These are phyloP conservation scores for Vitis vinifera DNA, from an alignment of 164 flowering plant genomes.

Conservation along the genomic window ASM3070453v1 NC_081823.1:7768001-7768500, in stretches of 20 bases:
- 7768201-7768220: constrained; percentile 41
- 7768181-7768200: constrained; percentile 38
- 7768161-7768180: constrained; percentile 34
- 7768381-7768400: constrained; percentile 48
- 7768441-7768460: constrained; percentile 85
- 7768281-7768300: constrained; percentile 52
- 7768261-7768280: constrained; percentile 58
- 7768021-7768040: constrained; percentile 29
- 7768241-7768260: constrained; percentile 33
- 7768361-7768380: constrained; percentile 45
- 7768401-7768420: constrained; percentile 62
- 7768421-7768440: constrained; percentile 87
- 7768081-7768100: neutral
- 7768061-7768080: neutral
- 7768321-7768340: neutral
- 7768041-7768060: constrained; percentile 43
- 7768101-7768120: neutral
- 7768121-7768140: constrained; percentile 2
- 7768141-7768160: constrained; percentile 33
- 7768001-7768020: constrained; percentile 59
- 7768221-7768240: constrained; percentile 46
- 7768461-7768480: constrained; percentile 89
- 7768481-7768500: constrained; percentile 93
- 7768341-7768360: constrained; percentile 10
- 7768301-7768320: neutral